Conservation (phyloP, 768 basidiomycete genomes). For the Suillus americanus region DNA sequence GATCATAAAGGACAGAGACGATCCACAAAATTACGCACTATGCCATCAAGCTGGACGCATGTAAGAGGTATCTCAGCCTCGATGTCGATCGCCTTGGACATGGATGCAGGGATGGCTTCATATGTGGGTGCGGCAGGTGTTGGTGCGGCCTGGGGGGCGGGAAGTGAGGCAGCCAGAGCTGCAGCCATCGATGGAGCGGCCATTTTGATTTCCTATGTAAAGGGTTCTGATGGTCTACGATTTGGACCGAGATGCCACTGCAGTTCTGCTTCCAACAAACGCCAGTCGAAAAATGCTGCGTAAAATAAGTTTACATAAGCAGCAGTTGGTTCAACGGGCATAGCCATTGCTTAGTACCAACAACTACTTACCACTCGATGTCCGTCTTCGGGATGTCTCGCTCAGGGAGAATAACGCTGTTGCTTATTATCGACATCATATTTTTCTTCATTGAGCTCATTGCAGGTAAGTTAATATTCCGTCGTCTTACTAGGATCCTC, state of each 20-base stretch:
- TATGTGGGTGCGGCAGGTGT: constrained; percentile 65
- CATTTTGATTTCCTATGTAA: constrained; percentile 36
- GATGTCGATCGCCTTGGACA: constrained; percentile 91
- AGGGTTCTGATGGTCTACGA: not conserved
- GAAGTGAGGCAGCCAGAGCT: constrained; percentile 82
- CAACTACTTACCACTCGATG: not conserved
- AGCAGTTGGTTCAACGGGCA: not conserved
- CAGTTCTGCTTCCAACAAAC: not conserved
- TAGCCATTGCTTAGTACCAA: not conserved
- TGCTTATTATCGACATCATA: constrained; percentile 79
- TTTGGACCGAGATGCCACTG: not conserved
- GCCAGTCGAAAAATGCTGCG: not conserved
- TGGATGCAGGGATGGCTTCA: constrained; percentile 88
- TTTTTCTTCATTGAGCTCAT: constrained; percentile 90
- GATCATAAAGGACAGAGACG: not conserved
- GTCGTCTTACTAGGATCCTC: not conserved
- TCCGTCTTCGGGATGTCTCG: constrained; percentile 51
- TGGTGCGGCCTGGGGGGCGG: constrained; percentile 57
- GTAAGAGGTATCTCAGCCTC: constrained; percentile 85
- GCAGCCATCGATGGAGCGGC: constrained; percentile 89
- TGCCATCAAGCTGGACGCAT: constrained; percentile 79
- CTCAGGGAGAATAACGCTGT: constrained; percentile 68
- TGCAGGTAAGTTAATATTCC: constrained; percentile 50
- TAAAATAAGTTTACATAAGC: not conserved
- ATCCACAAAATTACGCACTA: constrained; percentile 53